Conservation (phyloP, 768 basidiomycete species). For the Mycena venus region DNA sequence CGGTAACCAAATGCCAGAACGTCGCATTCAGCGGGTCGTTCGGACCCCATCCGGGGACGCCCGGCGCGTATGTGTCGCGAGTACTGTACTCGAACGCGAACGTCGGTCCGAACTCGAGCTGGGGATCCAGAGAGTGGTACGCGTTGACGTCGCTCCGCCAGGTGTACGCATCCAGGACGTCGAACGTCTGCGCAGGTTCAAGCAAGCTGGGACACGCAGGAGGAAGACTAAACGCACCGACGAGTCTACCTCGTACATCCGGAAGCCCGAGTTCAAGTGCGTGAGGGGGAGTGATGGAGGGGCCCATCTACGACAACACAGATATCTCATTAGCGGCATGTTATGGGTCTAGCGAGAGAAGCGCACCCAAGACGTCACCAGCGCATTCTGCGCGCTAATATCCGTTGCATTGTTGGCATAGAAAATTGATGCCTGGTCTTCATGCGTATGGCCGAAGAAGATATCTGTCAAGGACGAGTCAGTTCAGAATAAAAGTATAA, state of each 20-base stretch:
- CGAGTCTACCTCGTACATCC: slow-evolving; percentile 80
- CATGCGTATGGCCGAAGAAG: slow-evolving; percentile 75
- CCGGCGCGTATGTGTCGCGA: slow-evolving; percentile 73
- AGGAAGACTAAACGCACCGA: slow-evolving; percentile 53
- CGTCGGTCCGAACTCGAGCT: slow-evolving; percentile 70
- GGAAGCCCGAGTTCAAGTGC: slow-evolving; percentile 83
- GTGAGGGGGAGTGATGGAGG: slow-evolving; percentile 78
- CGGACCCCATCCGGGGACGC: slow-evolving; percentile 68
- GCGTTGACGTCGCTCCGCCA: slow-evolving; percentile 75
- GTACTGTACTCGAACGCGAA: slow-evolving; percentile 79
- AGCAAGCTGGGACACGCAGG: background rate
- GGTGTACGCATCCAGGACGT: slow-evolving; percentile 83
- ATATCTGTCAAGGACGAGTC: slow-evolving; percentile 59
- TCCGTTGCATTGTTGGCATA: slow-evolving; percentile 45
- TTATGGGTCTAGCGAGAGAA: background rate
- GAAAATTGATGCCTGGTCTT: slow-evolving; percentile 31
- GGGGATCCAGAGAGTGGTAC: slow-evolving; percentile 70
- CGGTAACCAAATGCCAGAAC: slow-evolving; percentile 87
- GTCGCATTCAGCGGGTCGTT: slow-evolving; percentile 84
- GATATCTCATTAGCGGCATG: background rate
- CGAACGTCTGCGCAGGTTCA: slow-evolving; percentile 68
- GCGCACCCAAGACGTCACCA: slow-evolving; percentile 59
- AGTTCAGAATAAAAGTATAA: background rate
- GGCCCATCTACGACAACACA: slow-evolving; percentile 63
- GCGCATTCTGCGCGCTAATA: slow-evolving; percentile 69